These are phyloP conservation scores for Penicillium sclerotiorum DNA, from an alignment of 2,329 filamentous ascomycete genomes.

Conservation along the genomic window DNA sequence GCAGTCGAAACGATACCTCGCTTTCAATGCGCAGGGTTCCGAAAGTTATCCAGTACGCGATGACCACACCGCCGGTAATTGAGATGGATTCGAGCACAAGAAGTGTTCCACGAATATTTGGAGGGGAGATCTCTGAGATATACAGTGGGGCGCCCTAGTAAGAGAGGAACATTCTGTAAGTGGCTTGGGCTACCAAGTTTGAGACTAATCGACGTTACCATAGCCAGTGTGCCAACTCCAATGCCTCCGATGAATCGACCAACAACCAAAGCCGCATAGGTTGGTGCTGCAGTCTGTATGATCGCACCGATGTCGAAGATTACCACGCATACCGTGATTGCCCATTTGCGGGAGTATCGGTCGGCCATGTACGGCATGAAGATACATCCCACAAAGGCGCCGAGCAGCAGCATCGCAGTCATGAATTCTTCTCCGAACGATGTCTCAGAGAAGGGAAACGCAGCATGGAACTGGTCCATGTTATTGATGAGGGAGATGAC, in stretches of 20 bases:
- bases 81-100: conserved; percentile 28
- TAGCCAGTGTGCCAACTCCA: conserved; percentile 39
- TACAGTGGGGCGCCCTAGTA: conserved; percentile 47
- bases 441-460: conserved; percentile 39
- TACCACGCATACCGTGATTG: conserved; percentile 32
- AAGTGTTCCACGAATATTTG: conserved; percentile 27
- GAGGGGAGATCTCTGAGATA: conserved; percentile 50
- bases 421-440: conserved; percentile 46
- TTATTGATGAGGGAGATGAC: conserved; percentile 50
- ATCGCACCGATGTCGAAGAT: conserved; percentile 49
- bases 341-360: conserved; percentile 46
- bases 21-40: conserved; percentile 41
- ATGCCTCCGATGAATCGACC: conserved; percentile 44
- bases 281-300: conserved; percentile 37
- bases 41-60: conserved; percentile 47
- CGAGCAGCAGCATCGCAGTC: conserved; percentile 48
- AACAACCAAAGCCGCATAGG: conserved; percentile 32
- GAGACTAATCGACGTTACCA: conserved; percentile 29
- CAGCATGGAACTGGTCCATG: conserved; percentile 48
- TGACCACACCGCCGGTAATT: conserved; percentile 28
- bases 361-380: conserved; percentile 46
- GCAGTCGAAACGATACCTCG: conserved; percentile 52
- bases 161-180: not conserved
- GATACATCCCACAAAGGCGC: conserved; percentile 37
- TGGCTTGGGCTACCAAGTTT: not conserved